Base-by-base conservation (phyloP, 108 stramenopile species). In the Nitzschia palea region DNA sequence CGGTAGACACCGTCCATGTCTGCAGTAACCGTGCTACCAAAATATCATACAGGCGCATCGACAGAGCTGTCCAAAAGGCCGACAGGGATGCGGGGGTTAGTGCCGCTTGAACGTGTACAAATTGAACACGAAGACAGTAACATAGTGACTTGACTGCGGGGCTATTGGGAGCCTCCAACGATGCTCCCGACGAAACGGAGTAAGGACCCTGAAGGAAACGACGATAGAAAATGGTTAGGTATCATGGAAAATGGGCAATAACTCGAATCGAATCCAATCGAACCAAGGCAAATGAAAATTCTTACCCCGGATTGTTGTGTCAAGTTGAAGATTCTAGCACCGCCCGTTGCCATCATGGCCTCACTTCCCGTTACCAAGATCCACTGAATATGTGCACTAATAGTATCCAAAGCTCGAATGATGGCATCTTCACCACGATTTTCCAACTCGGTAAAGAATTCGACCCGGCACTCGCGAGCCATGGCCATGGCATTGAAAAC, bases 41-140 rank as follows among this genome's bases (percentile, higher is more conserved):
- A 67, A 93, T 85, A 43, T 93, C 91, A 50, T 93, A 93, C 23
- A 93, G 34, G 44, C 91, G 72, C 83, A 86, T 89, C 4, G 91
- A 93, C n/a, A 93, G 67, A 4, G 88, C 91, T 52, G 91, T 86
- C 91, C 91, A 93, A 58, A 93, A 89, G 29, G 85, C 83, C 28
- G 86, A 84, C 1, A 93, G 69, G 23, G 88, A 88, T 60, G 86
- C 70, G 9, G 88, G 77, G 5, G 91, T 89, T 43, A 93, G 67
- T 0, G 91, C 91, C 35, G 88, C 85, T 65, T 93, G 91, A 31
- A 87, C 84, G 52, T 87, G 83, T 4, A 89, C 88, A 70, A 93
- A 89, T 47, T 93, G 91, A 3, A 86, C 80, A 29, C 87, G 72
- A 6, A 93, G 74, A 61, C 91, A 93, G 65, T 83, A 93, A 17